phyloP scores from a whole-genome alignment of 2,329 filamentous ascomycete species.

The Exophiala viscosa region DNA sequence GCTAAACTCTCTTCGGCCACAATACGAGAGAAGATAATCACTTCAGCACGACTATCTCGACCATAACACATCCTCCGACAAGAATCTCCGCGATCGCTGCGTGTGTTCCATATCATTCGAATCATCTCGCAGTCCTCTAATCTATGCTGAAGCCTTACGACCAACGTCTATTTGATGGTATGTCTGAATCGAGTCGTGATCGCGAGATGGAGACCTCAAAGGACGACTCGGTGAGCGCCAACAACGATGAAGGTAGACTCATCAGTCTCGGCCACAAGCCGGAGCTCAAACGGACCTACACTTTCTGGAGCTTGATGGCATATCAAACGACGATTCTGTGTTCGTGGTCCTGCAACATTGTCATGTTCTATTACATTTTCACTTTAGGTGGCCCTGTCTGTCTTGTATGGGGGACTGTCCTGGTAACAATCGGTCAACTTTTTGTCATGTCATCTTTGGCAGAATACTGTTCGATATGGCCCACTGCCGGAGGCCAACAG shows the following conservation, averaged over 20 bases:
- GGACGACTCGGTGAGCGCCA: conserved; percentile 9
- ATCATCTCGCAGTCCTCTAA: too few relatives aligned
- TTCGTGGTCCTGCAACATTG: conserved; percentile 22
- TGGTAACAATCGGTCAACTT: conserved; percentile 21
- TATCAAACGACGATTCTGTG: conserved; percentile 21
- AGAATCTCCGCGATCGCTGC: too few relatives aligned
- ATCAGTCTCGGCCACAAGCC: conserved; percentile 24
- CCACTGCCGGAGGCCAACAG: conserved; percentile 23
- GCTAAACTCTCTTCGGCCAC: not conserved
- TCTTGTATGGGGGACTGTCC: conserved; percentile 23
- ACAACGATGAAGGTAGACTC: conserved; percentile 19
- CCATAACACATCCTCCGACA: too few relatives aligned
- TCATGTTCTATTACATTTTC: conserved; percentile 23
- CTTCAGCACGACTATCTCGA: too few relatives aligned
- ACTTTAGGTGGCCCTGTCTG: conserved; percentile 21
- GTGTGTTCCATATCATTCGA: too few relatives aligned
- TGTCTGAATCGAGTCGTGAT: not conserved
- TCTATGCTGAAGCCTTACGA: not conserved
- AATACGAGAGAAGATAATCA: not conserved
- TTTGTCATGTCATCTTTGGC: conserved; percentile 24
- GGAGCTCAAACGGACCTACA: conserved; percentile 22
- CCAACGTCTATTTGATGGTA: not conserved
- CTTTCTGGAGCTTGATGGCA: conserved; percentile 25
- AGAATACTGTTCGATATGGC: conserved; percentile 23
- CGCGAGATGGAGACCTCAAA: conserved; percentile 15